Percentiles rank a stretch among this genome's conserved stretches.
These are phyloP conservation scores for Maudiozyma barnettii DNA, from an alignment of 805 yeast genomes.

Conservation along the genomic window DNA sequence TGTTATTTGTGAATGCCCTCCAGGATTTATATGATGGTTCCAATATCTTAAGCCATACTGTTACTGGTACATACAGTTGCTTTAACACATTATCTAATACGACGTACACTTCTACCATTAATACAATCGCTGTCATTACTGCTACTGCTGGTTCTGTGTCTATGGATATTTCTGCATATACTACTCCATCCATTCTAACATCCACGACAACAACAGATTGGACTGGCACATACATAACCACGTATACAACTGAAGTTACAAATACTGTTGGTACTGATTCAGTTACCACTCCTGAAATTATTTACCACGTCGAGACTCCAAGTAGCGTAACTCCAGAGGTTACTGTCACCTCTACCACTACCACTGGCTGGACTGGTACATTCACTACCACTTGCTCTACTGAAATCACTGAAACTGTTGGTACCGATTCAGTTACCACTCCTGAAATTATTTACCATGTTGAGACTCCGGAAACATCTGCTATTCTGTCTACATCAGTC, in stretches of 20 bases:
- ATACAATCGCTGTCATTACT: conserved; percentile 8
- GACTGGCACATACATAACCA: conserved; percentile 10
- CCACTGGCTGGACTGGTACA: conserved; percentile 12
- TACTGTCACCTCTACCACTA: conserved; percentile 5
- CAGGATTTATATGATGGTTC: conserved; percentile 20
- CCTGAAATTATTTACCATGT: conserved; percentile 11
- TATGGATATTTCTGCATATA: neutral
- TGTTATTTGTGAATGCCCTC: conserved; percentile 27
- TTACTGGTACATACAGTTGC: conserved; percentile 19
- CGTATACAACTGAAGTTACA: conserved; percentile 10
- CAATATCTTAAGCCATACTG: conserved; percentile 16
- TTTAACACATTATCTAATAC: conserved; percentile 21
- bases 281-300: conserved; percentile 3
- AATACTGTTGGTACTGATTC: conserved; percentile 1
- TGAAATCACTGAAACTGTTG: conserved; percentile 9
- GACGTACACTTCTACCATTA: conserved; percentile 11
- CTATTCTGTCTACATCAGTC: too few species aligned
- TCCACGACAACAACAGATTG: conserved; percentile 7
- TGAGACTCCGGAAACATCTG: conserved; percentile 7
- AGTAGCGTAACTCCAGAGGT: conserved; percentile 4
- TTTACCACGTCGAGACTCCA: conserved; percentile 11
- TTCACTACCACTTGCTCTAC: conserved; percentile 12
- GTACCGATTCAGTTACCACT: conserved; percentile 5
- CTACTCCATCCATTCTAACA: neutral
- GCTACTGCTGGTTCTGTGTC: conserved; percentile 11